phyloP scores from a whole-genome alignment of 2,329 filamentous ascomycete genomes.

The Colletotrichum musicola region DNA sequence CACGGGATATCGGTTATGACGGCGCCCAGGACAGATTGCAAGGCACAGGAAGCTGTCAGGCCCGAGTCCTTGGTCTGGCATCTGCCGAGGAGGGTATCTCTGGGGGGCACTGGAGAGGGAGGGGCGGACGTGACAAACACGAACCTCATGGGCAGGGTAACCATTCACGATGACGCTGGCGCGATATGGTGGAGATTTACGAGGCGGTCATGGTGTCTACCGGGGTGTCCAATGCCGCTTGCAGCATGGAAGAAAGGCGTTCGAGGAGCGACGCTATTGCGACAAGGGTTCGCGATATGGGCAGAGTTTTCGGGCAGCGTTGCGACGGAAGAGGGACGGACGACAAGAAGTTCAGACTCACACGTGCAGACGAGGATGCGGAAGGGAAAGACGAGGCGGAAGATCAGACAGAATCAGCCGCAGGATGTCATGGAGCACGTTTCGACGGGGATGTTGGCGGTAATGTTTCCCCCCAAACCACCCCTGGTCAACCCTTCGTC shows the following conservation, averaged over 20 bases:
- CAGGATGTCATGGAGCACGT: slow-evolving; percentile 29
- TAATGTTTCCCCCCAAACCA: slow-evolving; percentile 6
- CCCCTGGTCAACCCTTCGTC: neutral
- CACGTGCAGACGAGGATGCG: neutral
- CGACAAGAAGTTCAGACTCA: slow-evolving; percentile 9
- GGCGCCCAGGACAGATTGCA: slow-evolving; percentile 4
- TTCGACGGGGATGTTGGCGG: slow-evolving; percentile 32
- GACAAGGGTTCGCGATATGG: slow-evolving; percentile 10
- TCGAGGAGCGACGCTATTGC: neutral
- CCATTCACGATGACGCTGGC: slow-evolving; percentile 10
- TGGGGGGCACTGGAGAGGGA: neutral
- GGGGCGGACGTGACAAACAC: neutral
- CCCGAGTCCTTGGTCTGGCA: slow-evolving; percentile 23
- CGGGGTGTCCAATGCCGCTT: neutral
- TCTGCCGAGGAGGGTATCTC: neutral
- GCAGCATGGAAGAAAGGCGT: too few species aligned
- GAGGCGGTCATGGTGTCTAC: neutral
- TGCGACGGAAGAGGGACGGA: slow-evolving; percentile 2
- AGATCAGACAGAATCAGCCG: slow-evolving; percentile 38
- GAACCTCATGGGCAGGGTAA: neutral
- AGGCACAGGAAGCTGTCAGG: slow-evolving; percentile 19
- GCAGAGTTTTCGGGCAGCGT: slow-evolving; percentile 11
- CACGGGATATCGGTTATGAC: neutral
- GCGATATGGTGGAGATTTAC: neutral
- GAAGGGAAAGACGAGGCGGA: slow-evolving; percentile 29